Evolutionary conservation across 1,284 basidiomycete species (phyloP), one percentile per base, ranked within the genome.

Genomic region (Sporisorium exsertum): DNA sequence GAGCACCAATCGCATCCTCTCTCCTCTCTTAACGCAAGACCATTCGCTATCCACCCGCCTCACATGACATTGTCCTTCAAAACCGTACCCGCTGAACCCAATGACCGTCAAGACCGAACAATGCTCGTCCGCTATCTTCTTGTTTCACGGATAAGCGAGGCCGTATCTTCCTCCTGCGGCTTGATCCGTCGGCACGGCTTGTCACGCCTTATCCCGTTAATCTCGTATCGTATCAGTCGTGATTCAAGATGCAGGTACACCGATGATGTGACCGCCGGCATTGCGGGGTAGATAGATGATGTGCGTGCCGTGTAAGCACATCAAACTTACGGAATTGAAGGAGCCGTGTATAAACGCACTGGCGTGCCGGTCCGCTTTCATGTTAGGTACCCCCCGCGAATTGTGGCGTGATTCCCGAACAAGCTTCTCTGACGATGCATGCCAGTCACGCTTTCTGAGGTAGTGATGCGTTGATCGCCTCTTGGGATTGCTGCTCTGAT

Each of bases 31-130:
- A 49, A 9, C 18, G 27, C 29, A 32, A 32, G 29, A 10, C 9
- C 18, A n/a, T 8, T 5, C 47, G 27, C 27, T 16, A 24, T 2
- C 13, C 24, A 22, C 26, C n/a, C 18, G 37, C 16, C 5, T n/a
- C 47, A 16, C 47, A 49, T 49, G 47, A 49, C 26, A 29, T 29
- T 12, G 47, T 29, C 16, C 27, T 5, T 8, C 47, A 29, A 9
- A 9, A 29, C 18, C 6, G 16, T 5, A 18, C n/a, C n/a, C n/a
- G n/a, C n/a, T n/a, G n/a, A n/a, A n/a, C n/a, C n/a, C n/a, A n/a
- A n/a, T 9, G 47, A 29, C 27, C 47, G 47, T n/a, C 18, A 29
- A n/a, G 27, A 49, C 47, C 47, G 47, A 49, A n/a, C 47, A 29
- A 29, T 40, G 37, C 37, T 40, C 27, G 18, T 29, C 13, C 10